phyloP scores from a whole-genome alignment of 2,329 filamentous ascomycete species.

The Orbilia brochopaga region DNA sequence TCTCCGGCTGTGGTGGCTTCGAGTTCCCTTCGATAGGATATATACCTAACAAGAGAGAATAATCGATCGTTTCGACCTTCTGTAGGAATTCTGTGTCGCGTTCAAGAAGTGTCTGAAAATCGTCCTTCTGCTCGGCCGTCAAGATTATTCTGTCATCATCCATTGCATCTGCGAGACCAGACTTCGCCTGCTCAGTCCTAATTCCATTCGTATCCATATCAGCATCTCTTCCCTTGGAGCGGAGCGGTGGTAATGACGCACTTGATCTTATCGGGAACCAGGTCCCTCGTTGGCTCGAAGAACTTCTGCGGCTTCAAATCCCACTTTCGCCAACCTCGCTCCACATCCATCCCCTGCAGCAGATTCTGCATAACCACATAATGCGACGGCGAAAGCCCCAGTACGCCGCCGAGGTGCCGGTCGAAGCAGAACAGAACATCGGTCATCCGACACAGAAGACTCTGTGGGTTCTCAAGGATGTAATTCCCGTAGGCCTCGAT shows the following conservation, averaged over 20 bases:
- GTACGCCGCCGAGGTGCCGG: slow-evolving; percentile 51
- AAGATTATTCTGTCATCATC: slow-evolving; percentile 53
- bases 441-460: slow-evolving; percentile 52
- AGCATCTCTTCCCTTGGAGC: neutral
- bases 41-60: slow-evolving; percentile 53
- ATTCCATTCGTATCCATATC: neutral
- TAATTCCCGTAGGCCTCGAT: slow-evolving; percentile 52
- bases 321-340: slow-evolving; percentile 53
- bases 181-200: slow-evolving; percentile 52
- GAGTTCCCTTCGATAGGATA: slow-evolving; percentile 52
- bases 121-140: slow-evolving; percentile 47
- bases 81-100: slow-evolving; percentile 54
- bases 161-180: slow-evolving; percentile 53
- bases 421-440: slow-evolving; percentile 54
- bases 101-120: slow-evolving; percentile 52
- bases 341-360: slow-evolving; percentile 52
- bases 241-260: neutral
- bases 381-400: slow-evolving; percentile 53
- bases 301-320: slow-evolving; percentile 54
- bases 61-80: slow-evolving; percentile 54
- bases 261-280: slow-evolving; percentile 53
- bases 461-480: slow-evolving; percentile 38
- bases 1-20: slow-evolving; percentile 42
- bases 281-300: slow-evolving; percentile 54
- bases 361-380: slow-evolving; percentile 54